Evolutionary conservation across 176 grass and related monocot species (phyloP), one percentile per base, ranked within the genome.

Genomic region (Juncus effusus): DNA sequence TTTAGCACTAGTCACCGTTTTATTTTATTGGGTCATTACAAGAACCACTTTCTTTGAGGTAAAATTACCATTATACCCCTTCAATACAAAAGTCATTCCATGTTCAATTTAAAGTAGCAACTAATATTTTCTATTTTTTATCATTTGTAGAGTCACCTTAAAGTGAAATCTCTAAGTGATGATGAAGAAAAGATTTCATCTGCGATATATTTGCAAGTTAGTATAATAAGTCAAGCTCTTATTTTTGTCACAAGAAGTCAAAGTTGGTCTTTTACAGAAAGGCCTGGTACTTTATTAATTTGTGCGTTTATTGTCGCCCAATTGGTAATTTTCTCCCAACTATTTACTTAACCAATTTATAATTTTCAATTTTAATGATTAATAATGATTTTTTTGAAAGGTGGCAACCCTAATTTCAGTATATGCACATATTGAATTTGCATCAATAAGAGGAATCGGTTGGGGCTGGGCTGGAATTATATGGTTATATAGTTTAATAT

Each of bases 161-260:
- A 63, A 59, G 71, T 95, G 77, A 56, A 61, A 74, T 86, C 86
- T 28, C 62, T 95, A 7, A 76, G 76, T 62, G 44, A 40, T 41
- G 74, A 81, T 36, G 66, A 13, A 0, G 74, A 89, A 40, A 78
- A 83, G 79, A 62, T 96, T 7, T 90, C 91, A n/a, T 90, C 91
- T 47, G 91, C 87, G 7, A 54, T 96, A 41, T 96, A 96, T 67
- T 84, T 96, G 67, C 91, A 96, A 80, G 76, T 96, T 50, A 96
- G 84, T 69, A 81, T 87, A 61, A 85, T 87, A 37, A 96, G 91
- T 55, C 87, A 96, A 67, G 91, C 84, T 69, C 81, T 96, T 14
- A 96, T 96, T 52, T 90, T 90, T 59, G 87, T 96, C 38, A 96
- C 91, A 9, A 82, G 84, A 49, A 90, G 87, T 63, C 81, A 82